Evolutionary conservation across 371 early-diverging fungal genomes (phyloP).

Genomic region (Mucor plumbeus): DNA sequence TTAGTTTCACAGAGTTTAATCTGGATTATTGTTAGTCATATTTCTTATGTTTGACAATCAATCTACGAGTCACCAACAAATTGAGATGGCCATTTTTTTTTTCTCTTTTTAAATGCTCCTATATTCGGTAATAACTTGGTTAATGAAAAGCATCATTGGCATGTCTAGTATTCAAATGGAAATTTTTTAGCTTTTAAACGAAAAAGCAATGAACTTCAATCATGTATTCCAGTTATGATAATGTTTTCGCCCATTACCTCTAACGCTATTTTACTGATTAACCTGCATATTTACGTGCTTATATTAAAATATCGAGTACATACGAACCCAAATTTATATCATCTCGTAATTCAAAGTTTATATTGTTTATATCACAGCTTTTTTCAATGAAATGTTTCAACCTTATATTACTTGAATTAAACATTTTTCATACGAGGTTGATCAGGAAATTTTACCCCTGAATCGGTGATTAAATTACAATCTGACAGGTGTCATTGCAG

Average conservation of each 20-base stretch:
- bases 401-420: background rate
- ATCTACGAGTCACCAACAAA: slow-evolving; percentile 2
- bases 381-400: too few species aligned
- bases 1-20: background rate
- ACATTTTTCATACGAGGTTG: background rate
- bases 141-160: background rate
- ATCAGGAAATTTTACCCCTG: background rate
- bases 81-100: too few species aligned
- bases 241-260: background rate
- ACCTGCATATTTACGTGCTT: too few species aligned
- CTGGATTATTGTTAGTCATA: background rate
- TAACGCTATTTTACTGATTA: too few species aligned
- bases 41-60: background rate
- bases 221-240: background rate
- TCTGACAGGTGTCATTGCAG: too few species aligned
- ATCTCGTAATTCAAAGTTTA: too few species aligned
- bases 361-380: too few species aligned
- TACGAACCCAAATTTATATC: background rate
- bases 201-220: background rate
- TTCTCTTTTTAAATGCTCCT: too few species aligned
- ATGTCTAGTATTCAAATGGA: background rate
- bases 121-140: background rate
- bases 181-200: background rate
- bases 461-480: background rate
- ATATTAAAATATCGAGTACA: too few species aligned